A percentile compares a stretch with the other conserved stretches of the same genome.
phyloP scores from a whole-genome alignment of 129 eudicot genomes.

The Escallonia rubra region DNA sequence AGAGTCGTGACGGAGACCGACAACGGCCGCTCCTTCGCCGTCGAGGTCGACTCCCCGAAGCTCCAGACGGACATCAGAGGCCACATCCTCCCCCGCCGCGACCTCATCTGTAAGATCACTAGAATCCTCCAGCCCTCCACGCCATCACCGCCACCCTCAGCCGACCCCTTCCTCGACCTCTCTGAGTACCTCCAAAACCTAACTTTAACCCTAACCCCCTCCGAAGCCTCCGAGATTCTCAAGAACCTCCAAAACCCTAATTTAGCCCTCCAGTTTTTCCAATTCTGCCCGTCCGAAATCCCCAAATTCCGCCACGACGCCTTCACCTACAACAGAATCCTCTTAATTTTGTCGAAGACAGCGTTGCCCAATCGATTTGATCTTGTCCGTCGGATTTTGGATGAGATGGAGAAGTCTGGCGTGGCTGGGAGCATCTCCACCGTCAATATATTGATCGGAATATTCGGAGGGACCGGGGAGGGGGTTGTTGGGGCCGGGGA shows the following conservation, averaged over 20 bases:
- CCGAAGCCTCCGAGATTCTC: slow-evolving; percentile 81
- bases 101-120: slow-evolving; percentile 61
- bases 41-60: slow-evolving; percentile 47
- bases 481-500: slow-evolving; percentile 32
- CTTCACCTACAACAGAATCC: slow-evolving; percentile 76
- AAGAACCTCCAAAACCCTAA: slow-evolving; percentile 55
- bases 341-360: slow-evolving; percentile 52
- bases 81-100: slow-evolving; percentile 81
- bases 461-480: slow-evolving; percentile 37
- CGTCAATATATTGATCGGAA: slow-evolving; percentile 79
- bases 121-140: slow-evolving; percentile 41
- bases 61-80: slow-evolving; percentile 56
- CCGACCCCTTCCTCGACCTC: slow-evolving; percentile 51
- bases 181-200: slow-evolving; percentile 50
- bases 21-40: slow-evolving; percentile 56
- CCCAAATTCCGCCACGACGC: slow-evolving; percentile 76
- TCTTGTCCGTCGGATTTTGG: slow-evolving; percentile 32
- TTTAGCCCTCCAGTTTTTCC: slow-evolving; percentile 71
- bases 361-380: slow-evolving; percentile 33
- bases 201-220: slow-evolving; percentile 46
- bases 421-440: slow-evolving; percentile 67
- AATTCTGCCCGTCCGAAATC: slow-evolving; percentile 49
- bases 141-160: background rate
- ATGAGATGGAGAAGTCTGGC: slow-evolving; percentile 50
- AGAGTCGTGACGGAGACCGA: slow-evolving; percentile 40